Evolutionary conservation across 2,329 filamentous ascomycete genomes (phyloP).

Genomic region (Exophiala bonariae): DNA sequence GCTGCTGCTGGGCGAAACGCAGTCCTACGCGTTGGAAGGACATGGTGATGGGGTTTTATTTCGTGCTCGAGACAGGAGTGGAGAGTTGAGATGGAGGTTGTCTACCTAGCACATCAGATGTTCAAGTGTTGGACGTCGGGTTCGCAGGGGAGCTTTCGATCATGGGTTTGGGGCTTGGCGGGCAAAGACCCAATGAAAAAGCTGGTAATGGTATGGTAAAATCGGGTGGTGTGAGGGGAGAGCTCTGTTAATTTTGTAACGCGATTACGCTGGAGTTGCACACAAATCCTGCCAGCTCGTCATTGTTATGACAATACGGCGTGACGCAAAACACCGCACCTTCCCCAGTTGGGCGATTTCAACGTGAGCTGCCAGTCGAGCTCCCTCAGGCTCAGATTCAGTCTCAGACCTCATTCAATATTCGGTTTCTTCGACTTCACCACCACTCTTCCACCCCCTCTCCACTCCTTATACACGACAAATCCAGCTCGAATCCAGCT

Average conservation of each 20-base stretch:
- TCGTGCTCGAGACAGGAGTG: constrained; percentile 15
- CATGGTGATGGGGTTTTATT: constrained; percentile 52
- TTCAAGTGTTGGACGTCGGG: not conserved
- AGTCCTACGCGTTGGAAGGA: constrained; percentile 62
- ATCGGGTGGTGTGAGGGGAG: constrained; percentile 13
- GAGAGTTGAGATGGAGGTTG: constrained; percentile 13
- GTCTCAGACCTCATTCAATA: constrained; percentile 8
- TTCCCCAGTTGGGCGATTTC: not conserved
- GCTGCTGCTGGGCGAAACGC: constrained; percentile 62
- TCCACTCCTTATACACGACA: constrained; percentile 23
- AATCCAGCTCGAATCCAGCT: constrained; percentile 22
- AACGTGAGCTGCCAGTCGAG: constrained; percentile 3
- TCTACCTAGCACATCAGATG: not conserved
- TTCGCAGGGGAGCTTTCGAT: constrained; percentile 1
- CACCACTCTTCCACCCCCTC: constrained; percentile 11
- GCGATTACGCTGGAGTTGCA: not conserved
- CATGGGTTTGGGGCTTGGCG: not conserved
- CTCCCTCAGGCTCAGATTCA: constrained; percentile 9
- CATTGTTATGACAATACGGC: constrained; percentile 2
- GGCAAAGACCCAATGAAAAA: not conserved
- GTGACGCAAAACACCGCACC: not conserved
- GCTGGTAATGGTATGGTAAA: not conserved
- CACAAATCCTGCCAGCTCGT: not conserved
- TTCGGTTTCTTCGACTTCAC: constrained; percentile 9
- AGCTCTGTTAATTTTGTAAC: constrained; percentile 2